Percentiles rank a stretch among this genome's conserved stretches.
phyloP scores from a whole-genome alignment of 768 basidiomycete species.

The Cubamyces sp. region DNA sequence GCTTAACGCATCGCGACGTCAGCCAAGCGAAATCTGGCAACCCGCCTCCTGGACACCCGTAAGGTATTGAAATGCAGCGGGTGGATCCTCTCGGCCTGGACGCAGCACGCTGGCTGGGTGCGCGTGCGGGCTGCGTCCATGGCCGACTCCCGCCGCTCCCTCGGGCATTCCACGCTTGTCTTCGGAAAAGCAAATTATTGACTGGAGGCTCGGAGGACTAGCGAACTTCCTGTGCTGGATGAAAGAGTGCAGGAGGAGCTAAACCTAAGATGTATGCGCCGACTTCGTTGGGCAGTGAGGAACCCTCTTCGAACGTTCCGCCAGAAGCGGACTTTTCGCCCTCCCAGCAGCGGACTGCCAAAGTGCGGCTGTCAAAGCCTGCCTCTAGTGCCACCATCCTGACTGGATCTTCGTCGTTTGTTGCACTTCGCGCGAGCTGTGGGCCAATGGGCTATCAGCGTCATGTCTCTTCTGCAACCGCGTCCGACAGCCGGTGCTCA shows the following conservation, averaged over 20 bases:
- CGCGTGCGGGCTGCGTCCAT: neutral
- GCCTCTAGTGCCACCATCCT: too few species aligned
- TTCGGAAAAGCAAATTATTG: neutral
- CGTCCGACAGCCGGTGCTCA: neutral
- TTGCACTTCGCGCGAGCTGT: too few species aligned
- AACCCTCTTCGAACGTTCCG: constrained; percentile 1
- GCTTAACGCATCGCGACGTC: too few species aligned
- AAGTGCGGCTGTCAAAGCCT: too few species aligned
- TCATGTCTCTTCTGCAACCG: too few species aligned
- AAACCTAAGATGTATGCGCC: too few species aligned
- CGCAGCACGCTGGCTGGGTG: neutral
- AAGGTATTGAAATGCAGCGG: neutral
- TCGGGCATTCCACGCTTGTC: constrained; percentile 5
- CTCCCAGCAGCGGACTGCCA: neutral
- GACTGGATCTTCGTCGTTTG: too few species aligned
- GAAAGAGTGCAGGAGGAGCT: too few species aligned
- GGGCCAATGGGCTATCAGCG: too few species aligned
- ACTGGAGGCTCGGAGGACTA: neutral
- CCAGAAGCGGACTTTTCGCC: neutral
- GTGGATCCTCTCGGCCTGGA: neutral
- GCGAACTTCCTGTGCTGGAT: neutral
- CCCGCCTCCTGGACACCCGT: neutral
- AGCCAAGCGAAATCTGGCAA: too few species aligned
- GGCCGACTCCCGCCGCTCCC: neutral
- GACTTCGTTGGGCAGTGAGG: neutral